Evolutionary conservation across 2,329 filamentous ascomycete species (phyloP), one percentile per base, ranked within the genome.

Genomic region (Diaporthe sp.): DNA sequence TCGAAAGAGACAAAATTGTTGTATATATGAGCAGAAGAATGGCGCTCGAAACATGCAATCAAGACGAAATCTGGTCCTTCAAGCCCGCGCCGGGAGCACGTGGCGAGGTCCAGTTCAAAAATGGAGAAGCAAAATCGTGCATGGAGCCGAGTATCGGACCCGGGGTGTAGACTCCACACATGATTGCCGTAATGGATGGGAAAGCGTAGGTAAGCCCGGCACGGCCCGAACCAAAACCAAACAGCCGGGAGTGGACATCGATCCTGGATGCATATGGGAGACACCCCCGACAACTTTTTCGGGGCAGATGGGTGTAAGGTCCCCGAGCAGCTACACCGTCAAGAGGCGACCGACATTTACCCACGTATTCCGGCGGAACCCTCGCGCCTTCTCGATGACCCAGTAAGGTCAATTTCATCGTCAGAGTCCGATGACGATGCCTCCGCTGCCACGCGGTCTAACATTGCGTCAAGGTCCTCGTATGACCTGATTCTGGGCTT

Each of bases 381-480:
- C 63, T 74, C 44, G 77, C 78, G 65, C 80, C 80, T 60, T 81
- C 82, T 79, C 80, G 72, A 71, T 77, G 81, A 57, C 78, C 81
- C 71, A 0, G 88, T 88, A 9, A 91, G 83, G 70, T 87, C 83
- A 73, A 92, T 92, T 80, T 91, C 90, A 44, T 87, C 88, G 42
- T 91, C 90, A 22, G 90, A 90, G 60, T 90, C 90, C 25, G 89
- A 90, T 73, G 88, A 86, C 60, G 88, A 88, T n/a, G 84, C 85
- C 34, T 87, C 87, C 3, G 86, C 88, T 3, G 85, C 87, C 3
- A 86, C 88, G 49, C 85, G 85, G 74, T 91, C 90, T 55, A 92
- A 83, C 88, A 92, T 90, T 51, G 86, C 85, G 75, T 92, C 90
- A 74, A 92, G 90, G 53, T 92, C 90, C 57, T 89, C 89, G 51